Percentiles rank a stretch among this genome's conserved stretches.
These are phyloP conservation scores for Gentiana dahurica DNA, from an alignment of 257 asterid species.

Conservation along the genomic window DNA sequence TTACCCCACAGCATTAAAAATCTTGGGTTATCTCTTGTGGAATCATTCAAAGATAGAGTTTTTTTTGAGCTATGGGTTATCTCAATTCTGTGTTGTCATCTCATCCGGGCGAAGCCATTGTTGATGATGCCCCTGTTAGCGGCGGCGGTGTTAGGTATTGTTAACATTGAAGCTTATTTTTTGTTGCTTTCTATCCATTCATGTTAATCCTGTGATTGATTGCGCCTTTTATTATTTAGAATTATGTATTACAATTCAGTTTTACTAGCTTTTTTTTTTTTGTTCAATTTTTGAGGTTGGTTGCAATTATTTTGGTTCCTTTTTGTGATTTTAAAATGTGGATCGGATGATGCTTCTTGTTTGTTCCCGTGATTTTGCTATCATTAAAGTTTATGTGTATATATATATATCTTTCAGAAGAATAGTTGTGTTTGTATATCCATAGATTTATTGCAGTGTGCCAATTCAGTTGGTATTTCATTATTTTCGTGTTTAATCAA, in stretches of 20 bases:
- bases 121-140: constrained; percentile 78
- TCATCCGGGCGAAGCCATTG: constrained; percentile 51
- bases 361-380: no score
- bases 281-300: background rate
- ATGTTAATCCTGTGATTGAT: background rate
- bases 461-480: no score
- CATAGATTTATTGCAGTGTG: no score
- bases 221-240: background rate
- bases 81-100: constrained; percentile 72
- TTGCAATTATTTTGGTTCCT: background rate
- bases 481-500: no score
- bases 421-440: no score
- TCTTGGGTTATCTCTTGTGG: no score
- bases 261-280: background rate
- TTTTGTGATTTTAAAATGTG: no score
- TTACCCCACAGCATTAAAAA: no score
- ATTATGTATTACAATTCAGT: background rate
- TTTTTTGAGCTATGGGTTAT: constrained; percentile 49
- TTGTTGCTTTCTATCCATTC: background rate
- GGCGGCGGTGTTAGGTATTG: constrained; percentile 90
- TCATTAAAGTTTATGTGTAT: no score
- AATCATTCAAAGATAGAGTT: background rate
- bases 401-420: no score
- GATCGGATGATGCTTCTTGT: no score
- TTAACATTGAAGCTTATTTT: background rate